Evolutionary conservation across 2,329 filamentous ascomycete species (phyloP).

Genomic region (Drechslerella stenobrocha): DNA sequence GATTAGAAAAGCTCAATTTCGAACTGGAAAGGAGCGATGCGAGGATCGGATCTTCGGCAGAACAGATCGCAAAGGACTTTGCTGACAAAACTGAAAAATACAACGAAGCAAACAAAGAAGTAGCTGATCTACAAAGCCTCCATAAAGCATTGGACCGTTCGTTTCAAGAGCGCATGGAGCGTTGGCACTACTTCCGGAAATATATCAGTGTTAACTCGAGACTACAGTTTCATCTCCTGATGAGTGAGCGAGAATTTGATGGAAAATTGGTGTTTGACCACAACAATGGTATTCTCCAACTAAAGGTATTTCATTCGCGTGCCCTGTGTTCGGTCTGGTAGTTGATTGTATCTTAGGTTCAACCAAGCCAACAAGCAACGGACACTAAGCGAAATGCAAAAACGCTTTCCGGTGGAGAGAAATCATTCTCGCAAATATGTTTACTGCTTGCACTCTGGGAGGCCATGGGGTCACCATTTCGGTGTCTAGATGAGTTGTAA

Average conservation of each 20-base stretch:
- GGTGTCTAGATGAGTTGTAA: conserved; percentile 90
- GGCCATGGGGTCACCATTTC: conserved; percentile 92
- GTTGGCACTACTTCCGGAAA: conserved; percentile 80
- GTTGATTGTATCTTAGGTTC: conserved; percentile 58
- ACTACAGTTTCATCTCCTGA: conserved; percentile 81
- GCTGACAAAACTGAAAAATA: conserved; percentile 44
- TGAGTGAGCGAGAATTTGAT: conserved; percentile 86
- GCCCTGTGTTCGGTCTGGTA: background rate
- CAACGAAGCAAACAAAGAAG: conserved; percentile 30
- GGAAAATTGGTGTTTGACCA: conserved; percentile 81
- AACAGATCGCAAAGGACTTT: conserved; percentile 39
- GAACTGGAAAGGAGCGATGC: conserved; percentile 32
- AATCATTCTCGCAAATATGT: conserved; percentile 96
- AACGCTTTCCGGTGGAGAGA: conserved; percentile 92
- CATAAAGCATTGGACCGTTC: conserved; percentile 42
- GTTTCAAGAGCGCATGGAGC: conserved; percentile 66
- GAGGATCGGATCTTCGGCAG: conserved; percentile 29
- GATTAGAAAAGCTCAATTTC: conserved; percentile 16
- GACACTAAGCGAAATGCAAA: conserved; percentile 78
- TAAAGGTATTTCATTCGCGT: conserved; percentile 64
- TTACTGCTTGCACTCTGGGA: conserved; percentile 93
- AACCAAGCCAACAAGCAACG: conserved; percentile 62
- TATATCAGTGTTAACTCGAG: conserved; percentile 84
- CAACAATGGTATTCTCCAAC: conserved; percentile 70
- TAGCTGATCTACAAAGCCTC: conserved; percentile 64